Evolutionary conservation across 257 asterid genomes (phyloP).

Genomic region (Solanum gandarillasii): DNA sequence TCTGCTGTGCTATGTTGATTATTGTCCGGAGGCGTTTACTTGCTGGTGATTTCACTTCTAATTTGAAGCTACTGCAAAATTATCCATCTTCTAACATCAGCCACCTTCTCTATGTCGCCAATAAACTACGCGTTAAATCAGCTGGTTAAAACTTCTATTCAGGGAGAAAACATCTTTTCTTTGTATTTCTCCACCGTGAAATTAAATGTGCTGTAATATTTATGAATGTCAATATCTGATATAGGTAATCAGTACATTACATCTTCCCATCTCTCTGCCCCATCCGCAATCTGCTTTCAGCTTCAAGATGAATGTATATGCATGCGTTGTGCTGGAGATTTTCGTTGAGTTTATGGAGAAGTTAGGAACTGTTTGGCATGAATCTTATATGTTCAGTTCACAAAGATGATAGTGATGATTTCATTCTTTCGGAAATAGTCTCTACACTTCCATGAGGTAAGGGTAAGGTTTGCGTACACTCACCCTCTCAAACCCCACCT

Average conservation of each 20-base stretch:
- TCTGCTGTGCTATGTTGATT: constrained; percentile 90
- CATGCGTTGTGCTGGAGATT: not conserved
- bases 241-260: not conserved
- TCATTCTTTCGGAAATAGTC: not conserved
- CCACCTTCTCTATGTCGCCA: constrained; percentile 89
- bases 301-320: not conserved
- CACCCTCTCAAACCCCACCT: not conserved
- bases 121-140: constrained; percentile 41
- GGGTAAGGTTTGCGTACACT: too few relatives aligned
- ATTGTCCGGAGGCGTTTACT: constrained; percentile 76
- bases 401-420: not conserved
- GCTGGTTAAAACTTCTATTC: constrained; percentile 3
- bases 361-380: not conserved
- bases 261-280: too few relatives aligned
- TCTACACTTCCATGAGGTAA: too few relatives aligned
- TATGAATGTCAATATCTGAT: not conserved
- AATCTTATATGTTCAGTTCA: not conserved
- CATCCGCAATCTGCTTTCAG: not conserved
- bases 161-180: not conserved
- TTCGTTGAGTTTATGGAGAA: not conserved
- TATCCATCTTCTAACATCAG: constrained; percentile 80
- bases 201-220: not conserved
- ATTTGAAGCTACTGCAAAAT: constrained; percentile 78
- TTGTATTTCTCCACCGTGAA: not conserved
- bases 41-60: constrained; percentile 91